These are phyloP conservation scores for Chlamydomonas urium DNA, from an alignment of 139 green algal species.

Conservation along the genomic window DNA sequence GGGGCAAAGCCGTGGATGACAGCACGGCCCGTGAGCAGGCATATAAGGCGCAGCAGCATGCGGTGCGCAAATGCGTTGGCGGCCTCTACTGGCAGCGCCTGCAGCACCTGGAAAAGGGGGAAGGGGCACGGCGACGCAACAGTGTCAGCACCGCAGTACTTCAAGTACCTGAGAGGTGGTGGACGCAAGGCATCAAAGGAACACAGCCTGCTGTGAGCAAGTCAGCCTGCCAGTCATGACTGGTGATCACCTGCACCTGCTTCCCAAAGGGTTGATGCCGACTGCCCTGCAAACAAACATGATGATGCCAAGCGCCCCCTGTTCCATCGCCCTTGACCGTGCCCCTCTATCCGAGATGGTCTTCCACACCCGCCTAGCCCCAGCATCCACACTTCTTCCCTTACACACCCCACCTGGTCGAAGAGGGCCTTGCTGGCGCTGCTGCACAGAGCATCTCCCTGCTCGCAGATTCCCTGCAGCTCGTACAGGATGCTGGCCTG, in stretches of 20 bases:
- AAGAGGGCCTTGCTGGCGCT: not conserved
- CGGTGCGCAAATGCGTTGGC: not conserved
- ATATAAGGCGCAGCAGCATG: not conserved
- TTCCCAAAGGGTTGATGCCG: not conserved
- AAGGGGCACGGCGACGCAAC: not conserved
- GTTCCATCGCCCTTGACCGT: not conserved
- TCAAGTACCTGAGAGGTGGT: too few species aligned
- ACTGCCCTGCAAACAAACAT: not conserved
- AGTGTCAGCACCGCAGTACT: not conserved
- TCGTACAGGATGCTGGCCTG: slow-evolving; percentile 6
- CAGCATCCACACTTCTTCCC: not conserved
- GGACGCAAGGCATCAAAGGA: too few species aligned
- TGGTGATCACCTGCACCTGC: not conserved
- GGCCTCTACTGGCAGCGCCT: not conserved
- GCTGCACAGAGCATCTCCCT: not conserved
- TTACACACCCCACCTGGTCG: not conserved
- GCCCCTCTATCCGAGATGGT: not conserved
- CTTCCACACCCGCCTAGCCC: not conserved
- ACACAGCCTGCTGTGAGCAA: too few species aligned
- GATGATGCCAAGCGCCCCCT: not conserved
- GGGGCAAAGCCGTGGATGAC: not conserved
- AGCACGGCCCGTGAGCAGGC: not conserved
- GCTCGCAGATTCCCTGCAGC: not conserved
- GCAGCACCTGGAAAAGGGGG: not conserved
- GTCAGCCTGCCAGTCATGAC: not conserved